Evolutionary conservation across 108 stramenopile species (phyloP), one percentile per base, ranked within the genome.

Genomic region (Cyclotella atomus): DNA sequence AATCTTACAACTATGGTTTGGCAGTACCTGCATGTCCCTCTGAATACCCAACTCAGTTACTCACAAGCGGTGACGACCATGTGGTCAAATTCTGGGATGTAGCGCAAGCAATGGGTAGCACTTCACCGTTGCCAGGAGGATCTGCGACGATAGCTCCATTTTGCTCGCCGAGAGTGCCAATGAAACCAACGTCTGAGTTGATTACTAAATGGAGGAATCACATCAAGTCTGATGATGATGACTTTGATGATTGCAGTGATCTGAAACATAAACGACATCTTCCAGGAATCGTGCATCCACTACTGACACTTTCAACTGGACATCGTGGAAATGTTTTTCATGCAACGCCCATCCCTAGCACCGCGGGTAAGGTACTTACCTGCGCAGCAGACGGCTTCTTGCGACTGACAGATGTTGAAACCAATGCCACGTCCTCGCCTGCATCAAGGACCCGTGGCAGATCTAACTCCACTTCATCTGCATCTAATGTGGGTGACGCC

Each of bases 331-430:
- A 94, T 52, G 86, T 94, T 20, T 94, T 94, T 71, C 89, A 91
- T 62, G 88, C 79, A 0, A 83, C 90, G 14, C 89, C 93, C 0
- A 43, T 90, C 14, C 62, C 46, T 17, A 66, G 75, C 41, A 62
- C 76, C 20, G 86, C 82, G 5, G 93, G 93, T 0, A 88, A 89
- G 63, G 81, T 94, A 14, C 82, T 73, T 12, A 91, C 93, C 0
- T 94, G 93, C 65, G 93, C 80, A 25, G 90, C 90, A 6, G 93
- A 94, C 82, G 93, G 93, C n/a, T 88, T 64, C 43, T 59, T 94
- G 23, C 61, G 88, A 52, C 45, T 91, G 4, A 55, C 69, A 7
- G 89, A 94, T 56, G 54, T 91, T 16, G 80, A 86, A 46, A 33
- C 57, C 17, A 59, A 76, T 12, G 60, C 76, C 32, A 55, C 60